phyloP scores from a whole-genome alignment of 148 eudicot species.

The Vaccinium vitisidaea region DNA sequence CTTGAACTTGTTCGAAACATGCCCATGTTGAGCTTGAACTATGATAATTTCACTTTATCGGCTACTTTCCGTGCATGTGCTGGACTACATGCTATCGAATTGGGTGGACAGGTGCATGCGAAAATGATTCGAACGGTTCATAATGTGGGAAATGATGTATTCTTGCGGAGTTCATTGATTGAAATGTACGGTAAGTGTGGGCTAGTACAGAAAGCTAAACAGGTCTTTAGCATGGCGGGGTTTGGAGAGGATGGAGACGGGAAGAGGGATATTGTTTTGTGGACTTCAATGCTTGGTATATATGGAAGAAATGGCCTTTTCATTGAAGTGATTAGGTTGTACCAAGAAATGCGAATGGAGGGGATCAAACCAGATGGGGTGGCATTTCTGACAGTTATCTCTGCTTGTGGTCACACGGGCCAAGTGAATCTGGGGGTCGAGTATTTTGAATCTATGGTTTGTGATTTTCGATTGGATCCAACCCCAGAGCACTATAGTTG shows the following conservation, averaged over 20 bases:
- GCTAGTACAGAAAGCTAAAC: slow-evolving; percentile 40
- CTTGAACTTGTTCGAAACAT: slow-evolving; percentile 44
- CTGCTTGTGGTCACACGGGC: slow-evolving; percentile 71
- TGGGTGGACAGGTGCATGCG: slow-evolving; percentile 64
- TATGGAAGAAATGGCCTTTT: slow-evolving; percentile 58
- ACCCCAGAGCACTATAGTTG: slow-evolving; percentile 65
- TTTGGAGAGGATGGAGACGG: slow-evolving; percentile 28
- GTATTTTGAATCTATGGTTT: slow-evolving; percentile 53
- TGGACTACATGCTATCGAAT: slow-evolving; percentile 43
- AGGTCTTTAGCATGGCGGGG: slow-evolving; percentile 45
- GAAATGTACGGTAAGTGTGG: slow-evolving; percentile 85
- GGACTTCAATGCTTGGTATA: slow-evolving; percentile 77
- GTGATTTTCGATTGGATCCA: slow-evolving; percentile 45
- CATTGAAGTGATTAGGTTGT: slow-evolving; percentile 44
- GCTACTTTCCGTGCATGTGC: slow-evolving; percentile 59
- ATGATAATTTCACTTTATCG: slow-evolving; percentile 52
- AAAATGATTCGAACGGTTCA: slow-evolving; percentile 32
- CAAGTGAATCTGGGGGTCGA: slow-evolving; percentile 59
- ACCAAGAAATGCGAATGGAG: slow-evolving; percentile 48
- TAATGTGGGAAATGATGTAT: slow-evolving; percentile 45
- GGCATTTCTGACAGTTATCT: slow-evolving; percentile 56
- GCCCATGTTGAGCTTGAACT: slow-evolving; percentile 43
- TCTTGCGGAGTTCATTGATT: slow-evolving; percentile 62
- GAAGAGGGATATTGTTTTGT: slow-evolving; percentile 57
- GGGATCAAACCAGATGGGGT: slow-evolving; percentile 63